Evolutionary conservation across 805 yeast species (phyloP), one percentile per base, ranked within the genome.

Genomic region (Maudiozyma bulderi): DNA sequence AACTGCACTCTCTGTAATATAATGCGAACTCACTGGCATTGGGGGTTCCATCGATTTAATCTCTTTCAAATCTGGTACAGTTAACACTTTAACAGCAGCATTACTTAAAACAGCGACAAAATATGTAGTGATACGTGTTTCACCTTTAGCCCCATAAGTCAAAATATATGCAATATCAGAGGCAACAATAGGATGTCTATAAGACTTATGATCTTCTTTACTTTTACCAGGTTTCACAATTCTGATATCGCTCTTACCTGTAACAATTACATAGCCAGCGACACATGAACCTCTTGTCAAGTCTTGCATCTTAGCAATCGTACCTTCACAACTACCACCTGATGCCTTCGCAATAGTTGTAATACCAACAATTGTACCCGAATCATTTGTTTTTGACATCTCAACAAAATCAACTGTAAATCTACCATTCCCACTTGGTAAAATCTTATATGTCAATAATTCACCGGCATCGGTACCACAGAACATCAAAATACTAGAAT

Each of bases 381-480:
- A 69, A 33, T 74, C 78, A 44, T 77, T 76, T 0, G 78, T 69
- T 39, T 73, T 74, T 6, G 76, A 66, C 0, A 68, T 61, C 39
- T 73, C 82, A 7, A 77, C 70, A 50, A 74, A 74, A 29, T 73
- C 74, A 0, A 80, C 84, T 31, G 70, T 68, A 59, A 81, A 88
- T 45, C 80, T 70, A 0, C 91, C 93, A 43, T 73, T 65, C 0
- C 74, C 68, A 41, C 73, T 75, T 1, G 95, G 95, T 4, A 81
- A 61, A 2, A 90, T 65, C 57, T 81, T 80, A 65, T 76, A 86
- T 0, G 80, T 73, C 30, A 82, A 52, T 10, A 88, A 59, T 49
- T 86, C 84, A 14, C 97, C 97, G 13, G 69, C 68, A 49, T 79
- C 77, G 0, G 96, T 84, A 28, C 98, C 98, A 10, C 82, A 84